A percentile compares a stretch with the other conserved stretches of the same genome.
Conservation (phyloP, 768 basidiomycete species). For the Rhodotorula kratochvilovae region DNA sequence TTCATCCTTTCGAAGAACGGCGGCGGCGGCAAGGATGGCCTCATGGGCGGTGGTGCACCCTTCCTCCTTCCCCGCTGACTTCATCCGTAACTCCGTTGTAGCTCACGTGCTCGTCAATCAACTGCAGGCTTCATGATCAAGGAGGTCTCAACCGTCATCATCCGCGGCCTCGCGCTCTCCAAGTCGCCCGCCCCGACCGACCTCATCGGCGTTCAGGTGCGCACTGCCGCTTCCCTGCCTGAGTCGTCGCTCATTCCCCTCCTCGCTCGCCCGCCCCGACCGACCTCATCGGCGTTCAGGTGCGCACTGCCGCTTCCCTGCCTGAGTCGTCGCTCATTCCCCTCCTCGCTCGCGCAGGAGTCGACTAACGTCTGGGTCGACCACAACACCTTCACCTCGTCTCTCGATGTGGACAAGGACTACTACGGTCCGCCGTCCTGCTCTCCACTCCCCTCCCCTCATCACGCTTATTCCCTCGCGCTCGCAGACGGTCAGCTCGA, state of each 20-base stretch:
- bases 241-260: no score
- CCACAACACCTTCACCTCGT: background rate
- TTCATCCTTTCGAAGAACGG: background rate
- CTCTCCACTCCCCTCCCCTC: background rate
- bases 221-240: no score
- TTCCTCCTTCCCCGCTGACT: no score
- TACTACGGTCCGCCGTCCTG: background rate
- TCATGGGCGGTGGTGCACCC: background rate
- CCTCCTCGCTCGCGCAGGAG: background rate
- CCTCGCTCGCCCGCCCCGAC: no score
- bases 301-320: no score
- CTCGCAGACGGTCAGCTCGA: background rate
- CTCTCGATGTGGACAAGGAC: background rate
- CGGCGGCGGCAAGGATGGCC: background rate
- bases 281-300: no score
- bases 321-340: no score
- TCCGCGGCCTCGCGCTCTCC: background rate
- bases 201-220: background rate
- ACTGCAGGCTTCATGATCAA: background rate
- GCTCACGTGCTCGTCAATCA: no score
- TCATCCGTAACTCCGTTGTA: no score
- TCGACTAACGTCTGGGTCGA: background rate
- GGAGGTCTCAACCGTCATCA: background rate
- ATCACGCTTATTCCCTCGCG: background rate
- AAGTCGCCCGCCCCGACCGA: background rate